phyloP scores from a whole-genome alignment of 345 rosid species.

The Aquilaria yunnanensis region DNA sequence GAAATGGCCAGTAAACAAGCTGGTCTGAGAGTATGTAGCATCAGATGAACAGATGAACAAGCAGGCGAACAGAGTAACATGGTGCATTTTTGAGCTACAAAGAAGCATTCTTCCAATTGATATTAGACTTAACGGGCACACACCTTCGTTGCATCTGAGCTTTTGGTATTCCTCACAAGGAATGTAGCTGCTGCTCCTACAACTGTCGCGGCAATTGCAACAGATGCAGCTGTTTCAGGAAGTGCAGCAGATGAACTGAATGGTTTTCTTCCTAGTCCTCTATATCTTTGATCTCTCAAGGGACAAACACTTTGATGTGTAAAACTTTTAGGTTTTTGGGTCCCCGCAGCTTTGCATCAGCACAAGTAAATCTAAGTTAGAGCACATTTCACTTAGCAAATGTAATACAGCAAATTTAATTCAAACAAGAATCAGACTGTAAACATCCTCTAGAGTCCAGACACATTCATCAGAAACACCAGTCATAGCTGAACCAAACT shows the following conservation, averaged over 20 bases:
- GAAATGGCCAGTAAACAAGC: not conserved
- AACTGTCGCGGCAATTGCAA: slow-evolving; percentile 75
- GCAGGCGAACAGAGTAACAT: too few species aligned
- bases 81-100: not conserved
- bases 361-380: slow-evolving; percentile 15
- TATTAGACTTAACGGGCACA: not conserved
- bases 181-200: slow-evolving; percentile 88
- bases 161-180: slow-evolving; percentile 52
- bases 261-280: slow-evolving; percentile 23
- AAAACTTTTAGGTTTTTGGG: slow-evolving; percentile 10
- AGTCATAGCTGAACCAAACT: too few species aligned
- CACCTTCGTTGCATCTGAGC: slow-evolving; percentile 52
- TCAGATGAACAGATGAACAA: too few species aligned
- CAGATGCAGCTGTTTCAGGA: slow-evolving; percentile 74
- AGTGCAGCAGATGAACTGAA: slow-evolving; percentile 29
- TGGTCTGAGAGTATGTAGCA: too few species aligned
- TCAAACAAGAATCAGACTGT: slow-evolving; percentile 1
- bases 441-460: too few species aligned
- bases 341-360: slow-evolving; percentile 28
- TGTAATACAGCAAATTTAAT: not conserved
- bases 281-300: slow-evolving; percentile 19
- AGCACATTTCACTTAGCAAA: slow-evolving; percentile 3
- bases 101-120: not conserved
- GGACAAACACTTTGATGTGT: slow-evolving; percentile 15
- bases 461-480: too few species aligned